Base-by-base conservation (phyloP, 805 yeast genomes). In the Hanseniaspora vineae region DNA sequence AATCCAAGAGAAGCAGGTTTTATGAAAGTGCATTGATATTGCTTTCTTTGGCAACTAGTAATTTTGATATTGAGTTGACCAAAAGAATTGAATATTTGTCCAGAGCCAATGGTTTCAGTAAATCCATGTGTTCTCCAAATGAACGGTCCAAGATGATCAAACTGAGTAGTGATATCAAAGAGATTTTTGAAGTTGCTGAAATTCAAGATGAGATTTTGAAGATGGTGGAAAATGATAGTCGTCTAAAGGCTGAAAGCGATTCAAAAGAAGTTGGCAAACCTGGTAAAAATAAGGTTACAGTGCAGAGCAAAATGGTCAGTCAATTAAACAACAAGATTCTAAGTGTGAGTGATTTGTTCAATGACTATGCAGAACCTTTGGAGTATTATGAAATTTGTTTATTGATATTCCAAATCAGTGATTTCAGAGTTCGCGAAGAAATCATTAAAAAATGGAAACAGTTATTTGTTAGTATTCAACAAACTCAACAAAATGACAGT, bases 21-120 rank as follows among this genome's bases (percentile, higher is more conserved):
- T 80, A 76, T 55, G 79, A 80, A 35, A 95, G 97, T n/a, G 96
- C 97, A 0, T 76, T 76, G 53, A 83, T 84, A 19, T 68, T 87
- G 44, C 83, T 82, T 56, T 73, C 77, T 6, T 67, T 92, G 49
- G 82, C 96, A 0, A 67, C 79, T 18, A 82, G 94, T 15, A 81
- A 78, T 46, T 86, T 87, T 61, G 73, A 75, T 11, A 69, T 90
- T 45, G 67, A 74, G 35, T 71, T 90, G 49, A 72, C 75, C 37
- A 81, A 82, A 56, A 76, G 98, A 60, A 81, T 90, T 42, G 96
- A 89, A 64, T 87, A 76, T 60, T 69, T 92, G 47, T 85, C 97
- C 1, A 75, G 97, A 54, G 97, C 97, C 1, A 84, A 83, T 62
- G 96, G 96, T 2, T 88, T 86, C 68, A 84, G 95, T 62, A 85